Evolutionary conservation across 768 basidiomycete genomes (phyloP).

Genomic region (Kwoniella dendrophila): DNA sequence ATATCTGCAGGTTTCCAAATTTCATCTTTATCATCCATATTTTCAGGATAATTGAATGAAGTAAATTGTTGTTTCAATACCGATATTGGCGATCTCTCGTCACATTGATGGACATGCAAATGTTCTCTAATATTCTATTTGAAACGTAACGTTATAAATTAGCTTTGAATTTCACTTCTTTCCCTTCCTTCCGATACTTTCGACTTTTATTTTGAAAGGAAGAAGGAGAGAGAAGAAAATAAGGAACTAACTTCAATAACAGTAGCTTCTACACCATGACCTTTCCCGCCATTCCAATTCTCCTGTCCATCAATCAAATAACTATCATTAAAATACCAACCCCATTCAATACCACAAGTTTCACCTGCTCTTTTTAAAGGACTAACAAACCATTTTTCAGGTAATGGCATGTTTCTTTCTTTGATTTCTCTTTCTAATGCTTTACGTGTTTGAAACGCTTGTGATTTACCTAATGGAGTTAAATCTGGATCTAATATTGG

Average conservation of each 20-base stretch:
- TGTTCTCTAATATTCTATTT: constrained; percentile 38
- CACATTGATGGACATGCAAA: constrained; percentile 35
- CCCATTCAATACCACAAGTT: constrained; percentile 39
- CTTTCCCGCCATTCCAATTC: constrained; percentile 9
- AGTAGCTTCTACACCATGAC: constrained; percentile 27
- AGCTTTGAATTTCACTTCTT: too few species aligned
- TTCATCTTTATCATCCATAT: constrained; percentile 21
- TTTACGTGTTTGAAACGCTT: constrained; percentile 23
- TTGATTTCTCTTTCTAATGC: constrained; percentile 25
- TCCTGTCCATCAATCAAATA: neutral
- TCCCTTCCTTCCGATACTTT: too few species aligned
- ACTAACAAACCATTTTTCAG: constrained; percentile 29
- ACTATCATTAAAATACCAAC: constrained; percentile 23
- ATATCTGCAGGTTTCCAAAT: constrained; percentile 23
- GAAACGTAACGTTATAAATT: too few species aligned
- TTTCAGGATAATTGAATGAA: constrained; percentile 22
- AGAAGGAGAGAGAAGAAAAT: neutral
- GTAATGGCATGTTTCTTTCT: constrained; percentile 33
- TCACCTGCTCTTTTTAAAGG: constrained; percentile 30
- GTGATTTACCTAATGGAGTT: constrained; percentile 23
- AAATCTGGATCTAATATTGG: constrained; percentile 30
- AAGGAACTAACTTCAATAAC: constrained; percentile 33
- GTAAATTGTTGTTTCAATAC: constrained; percentile 26
- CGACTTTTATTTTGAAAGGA: too few species aligned
- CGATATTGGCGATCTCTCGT: constrained; percentile 14